These are phyloP conservation scores for Stephanodiscus triporus DNA, from an alignment of 108 stramenopile genomes.

Conservation along the genomic window DNA sequence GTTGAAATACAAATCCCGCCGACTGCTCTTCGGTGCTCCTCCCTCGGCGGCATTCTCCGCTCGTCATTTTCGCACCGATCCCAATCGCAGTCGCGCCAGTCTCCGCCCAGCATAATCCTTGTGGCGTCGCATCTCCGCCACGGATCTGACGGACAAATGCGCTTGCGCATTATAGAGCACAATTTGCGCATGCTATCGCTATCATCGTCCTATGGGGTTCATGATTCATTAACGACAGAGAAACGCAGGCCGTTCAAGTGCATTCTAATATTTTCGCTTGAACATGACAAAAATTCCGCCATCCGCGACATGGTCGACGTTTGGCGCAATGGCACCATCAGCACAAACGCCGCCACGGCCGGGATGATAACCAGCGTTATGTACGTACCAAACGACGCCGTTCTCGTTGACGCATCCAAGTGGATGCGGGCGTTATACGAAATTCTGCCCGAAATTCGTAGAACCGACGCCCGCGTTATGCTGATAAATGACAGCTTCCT, in stretches of 20 bases:
- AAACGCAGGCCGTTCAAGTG: constrained; percentile 22
- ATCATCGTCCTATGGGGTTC: background rate
- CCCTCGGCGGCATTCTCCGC: too few species aligned
- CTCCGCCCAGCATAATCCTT: constrained; percentile 13
- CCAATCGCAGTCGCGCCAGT: background rate
- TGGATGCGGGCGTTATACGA: constrained; percentile 25
- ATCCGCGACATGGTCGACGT: constrained; percentile 15
- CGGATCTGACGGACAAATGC: constrained; percentile 26
- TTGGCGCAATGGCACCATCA: constrained; percentile 8
- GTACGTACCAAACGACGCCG: constrained; percentile 33
- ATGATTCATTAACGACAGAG: background rate
- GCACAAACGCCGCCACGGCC: background rate
- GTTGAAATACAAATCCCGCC: too few species aligned
- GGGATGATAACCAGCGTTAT: constrained; percentile 12
- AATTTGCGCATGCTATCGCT: constrained; percentile 26
- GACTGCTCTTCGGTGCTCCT: too few species aligned
- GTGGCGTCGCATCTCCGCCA: constrained; percentile 46
- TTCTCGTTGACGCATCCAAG: constrained; percentile 44
- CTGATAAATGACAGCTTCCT: constrained; percentile 44
- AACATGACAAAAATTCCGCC: background rate
- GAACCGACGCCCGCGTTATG: constrained; percentile 26
- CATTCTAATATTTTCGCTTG: constrained; percentile 33
- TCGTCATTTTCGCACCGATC: too few species aligned
- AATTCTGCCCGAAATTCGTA: constrained; percentile 19
- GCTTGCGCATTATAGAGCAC: constrained; percentile 40